Evolutionary conservation across 305 asterid genomes (phyloP), one percentile per base, ranked within the genome.

Genomic region (Fraxinus dipetala): DNA sequence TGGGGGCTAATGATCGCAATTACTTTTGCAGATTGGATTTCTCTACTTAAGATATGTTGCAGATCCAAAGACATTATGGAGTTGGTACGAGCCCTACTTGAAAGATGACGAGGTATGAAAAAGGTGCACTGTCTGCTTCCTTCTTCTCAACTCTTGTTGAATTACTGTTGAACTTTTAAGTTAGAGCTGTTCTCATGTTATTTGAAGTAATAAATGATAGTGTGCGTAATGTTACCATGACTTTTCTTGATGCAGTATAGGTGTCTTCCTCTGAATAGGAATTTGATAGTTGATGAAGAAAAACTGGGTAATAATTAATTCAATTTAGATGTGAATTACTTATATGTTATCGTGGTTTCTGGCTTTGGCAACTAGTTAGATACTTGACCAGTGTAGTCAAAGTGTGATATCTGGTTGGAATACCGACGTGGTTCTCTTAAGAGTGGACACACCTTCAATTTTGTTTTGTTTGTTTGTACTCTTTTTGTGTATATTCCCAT

Each of bases 1-100:
- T 51, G 75, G 73, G 38, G 38, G 51, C 77, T 78, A 36, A 80
- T 38, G 20, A 63, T 77, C 32, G 1, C 32, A 13, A 59, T 11
- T 75, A 30, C 80, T 79, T 85, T 86, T 88, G 85, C 90, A 96
- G 99, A 31, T 96, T 87, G 98, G 99, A 10, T 96, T 96, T 89
- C 94, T 96, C 16, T 96, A 96, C 85, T 86, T 96, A 65, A 88
- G 99, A 83, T 96, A 96, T 85, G 91, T 86, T 85, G 97, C 95
- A 74, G 99, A 96, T 87, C 92, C 98, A 59, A 96, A 96, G 93
- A 91, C 97, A 75, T 85, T 94, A 79, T 94, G 98, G 99, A 80
- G 89, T 92, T 96, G 98, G 99, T 96, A 89, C 31, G 97, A 94
- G 84, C 97, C 98, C 54, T 96, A 92, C 89, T 87, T 96, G 78